phyloP scores from a whole-genome alignment of 495 filamentous ascomycete species.

The Thermochaetoides thermophila region DNA sequence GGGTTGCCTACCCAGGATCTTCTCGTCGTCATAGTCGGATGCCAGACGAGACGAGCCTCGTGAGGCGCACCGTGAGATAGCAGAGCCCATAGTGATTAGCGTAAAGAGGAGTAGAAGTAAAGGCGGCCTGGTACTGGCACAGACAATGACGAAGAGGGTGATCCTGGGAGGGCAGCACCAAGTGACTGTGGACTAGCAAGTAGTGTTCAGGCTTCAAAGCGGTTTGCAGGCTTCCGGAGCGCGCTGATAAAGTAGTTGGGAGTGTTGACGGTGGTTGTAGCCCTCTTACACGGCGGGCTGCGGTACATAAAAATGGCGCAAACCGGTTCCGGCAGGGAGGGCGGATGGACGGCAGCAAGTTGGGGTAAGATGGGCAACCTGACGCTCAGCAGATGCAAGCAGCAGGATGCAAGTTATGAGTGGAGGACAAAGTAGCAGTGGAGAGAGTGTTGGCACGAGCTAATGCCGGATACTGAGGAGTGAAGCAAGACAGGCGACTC shows the following conservation, averaged over 20 bases:
- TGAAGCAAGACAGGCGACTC: too few species aligned
- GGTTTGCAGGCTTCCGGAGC: constrained; percentile 1
- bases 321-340: constrained; percentile 2
- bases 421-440: too few species aligned
- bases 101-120: too few species aligned
- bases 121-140: too few species aligned
- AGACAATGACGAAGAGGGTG: too few species aligned
- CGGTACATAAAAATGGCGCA: constrained; percentile 7
- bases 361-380: constrained; percentile 3
- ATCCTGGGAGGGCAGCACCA: neutral
- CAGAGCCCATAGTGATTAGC: constrained; percentile 13
- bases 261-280: neutral
- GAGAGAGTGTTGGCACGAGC: too few species aligned
- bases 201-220: neutral
- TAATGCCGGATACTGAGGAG: too few species aligned
- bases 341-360: neutral
- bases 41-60: neutral
- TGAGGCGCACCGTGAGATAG: constrained; percentile 13
- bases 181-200: neutral
- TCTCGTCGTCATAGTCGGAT: constrained; percentile 9
- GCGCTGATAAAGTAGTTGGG: too few species aligned
- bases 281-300: neutral
- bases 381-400: too few species aligned
- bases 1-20: constrained; percentile 15
- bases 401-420: too few species aligned